phyloP scores from a whole-genome alignment of 2,329 filamentous ascomycete species.

The Aphanocladium album region DNA sequence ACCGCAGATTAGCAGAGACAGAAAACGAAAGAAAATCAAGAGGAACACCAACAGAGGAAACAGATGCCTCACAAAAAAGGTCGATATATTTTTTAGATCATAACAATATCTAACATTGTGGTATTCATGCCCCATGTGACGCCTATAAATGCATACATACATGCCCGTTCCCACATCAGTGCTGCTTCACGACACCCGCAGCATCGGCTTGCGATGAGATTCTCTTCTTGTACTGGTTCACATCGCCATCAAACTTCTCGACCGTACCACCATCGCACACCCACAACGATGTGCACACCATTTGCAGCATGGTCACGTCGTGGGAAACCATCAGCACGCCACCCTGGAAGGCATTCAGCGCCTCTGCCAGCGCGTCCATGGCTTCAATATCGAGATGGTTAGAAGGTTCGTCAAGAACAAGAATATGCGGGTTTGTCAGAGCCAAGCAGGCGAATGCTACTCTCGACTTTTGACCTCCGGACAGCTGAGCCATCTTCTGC shows the following conservation, averaged over 20 bases:
- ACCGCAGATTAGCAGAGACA: background rate
- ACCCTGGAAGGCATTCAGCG: constrained; percentile 81
- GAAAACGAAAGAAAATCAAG: background rate
- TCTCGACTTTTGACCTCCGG: constrained; percentile 96
- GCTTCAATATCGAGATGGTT: constrained; percentile 99
- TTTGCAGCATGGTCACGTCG: constrained; percentile 98
- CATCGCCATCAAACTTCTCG: constrained; percentile 92
- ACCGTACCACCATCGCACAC: constrained; percentile 93
- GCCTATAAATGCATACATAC: constrained; percentile 4
- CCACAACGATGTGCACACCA: constrained; percentile 91
- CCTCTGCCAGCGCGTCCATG: constrained; percentile 89
- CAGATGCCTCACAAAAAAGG: background rate
- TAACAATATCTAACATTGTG: background rate
- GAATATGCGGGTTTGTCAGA: constrained; percentile 88
- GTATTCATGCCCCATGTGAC: background rate
- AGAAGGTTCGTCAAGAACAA: constrained; percentile 96
- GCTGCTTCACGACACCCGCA: constrained; percentile 73
- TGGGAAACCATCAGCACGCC: constrained; percentile 98
- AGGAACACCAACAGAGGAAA: background rate
- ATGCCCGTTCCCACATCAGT: constrained; percentile 31
- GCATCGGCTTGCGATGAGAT: constrained; percentile 85
- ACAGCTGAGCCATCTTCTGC: constrained; percentile 90
- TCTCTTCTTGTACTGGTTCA: constrained; percentile 96
- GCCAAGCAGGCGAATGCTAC: constrained; percentile 97
- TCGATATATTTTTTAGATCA: background rate